Evolutionary conservation across 164 flowering plant genomes (phyloP), one percentile per base, ranked within the genome.

Genomic region (Macadamia integrifolia): DNA sequence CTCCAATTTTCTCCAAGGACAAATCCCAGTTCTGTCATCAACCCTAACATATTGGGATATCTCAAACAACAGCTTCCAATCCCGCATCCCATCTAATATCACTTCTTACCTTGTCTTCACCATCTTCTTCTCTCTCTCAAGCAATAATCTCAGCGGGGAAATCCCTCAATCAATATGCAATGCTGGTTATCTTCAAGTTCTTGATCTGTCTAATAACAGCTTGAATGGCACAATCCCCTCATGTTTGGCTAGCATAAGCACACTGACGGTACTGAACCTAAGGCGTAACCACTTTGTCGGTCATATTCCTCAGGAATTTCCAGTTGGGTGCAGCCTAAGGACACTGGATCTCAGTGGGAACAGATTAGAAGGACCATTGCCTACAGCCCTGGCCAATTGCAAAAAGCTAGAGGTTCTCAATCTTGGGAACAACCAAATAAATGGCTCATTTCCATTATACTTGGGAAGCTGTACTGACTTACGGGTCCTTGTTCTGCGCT

Each of bases 81-180:
- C 82, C 2, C 6, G 14, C n/a, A 63, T 80, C 30, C 84, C 83
- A 0, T 1, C 29, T 9, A 73, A 66, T 32, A 73, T 81, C 43
- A 74, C 79, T 9, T 3, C 31, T 6, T 35, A 0, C 69, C 62
- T 80, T 0, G 0, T 1, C 9, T 14, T 9, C 30, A 55, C 77
- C 8, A 5, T 61, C 18, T 81, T 76, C 73, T 71, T 85, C 35
- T 80, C 85, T 15, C 66, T 84, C 48, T 62, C 85, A 30, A 68
- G 61, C 35, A 89, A 87, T 64, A 73, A 30, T 1, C 23, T 88
- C n/a, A 30, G 29, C 0, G 91, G 91, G 13, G 15, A 0, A 9
- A 81, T 88, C 46, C 89, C 93, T 18, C 46, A 46, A 18, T 82
- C 88, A 6, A 50, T 86, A 0, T 88, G 93, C 78, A 73, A 71